phyloP scores from a whole-genome alignment of 2,329 filamentous ascomycete genomes.

The Aaosphaeria pasadenensis region DNA sequence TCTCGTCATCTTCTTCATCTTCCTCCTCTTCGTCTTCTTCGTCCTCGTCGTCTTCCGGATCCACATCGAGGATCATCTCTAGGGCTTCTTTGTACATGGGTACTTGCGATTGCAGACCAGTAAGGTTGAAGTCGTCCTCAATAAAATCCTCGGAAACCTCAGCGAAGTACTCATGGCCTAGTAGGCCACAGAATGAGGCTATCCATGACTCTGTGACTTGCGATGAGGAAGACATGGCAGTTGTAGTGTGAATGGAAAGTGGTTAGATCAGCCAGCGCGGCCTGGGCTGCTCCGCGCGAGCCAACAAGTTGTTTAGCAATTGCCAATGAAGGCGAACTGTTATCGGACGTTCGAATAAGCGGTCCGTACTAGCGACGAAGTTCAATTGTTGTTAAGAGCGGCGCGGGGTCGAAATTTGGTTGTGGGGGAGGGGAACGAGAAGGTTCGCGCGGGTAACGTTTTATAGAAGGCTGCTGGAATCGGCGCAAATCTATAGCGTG shows the following conservation, averaged over 20 bases:
- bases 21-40: conserved; percentile 72
- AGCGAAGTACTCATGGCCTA: conserved; percentile 98
- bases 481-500: neutral
- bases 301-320: neutral
- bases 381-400: neutral
- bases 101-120: conserved; percentile 89
- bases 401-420: neutral
- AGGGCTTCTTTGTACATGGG: conserved; percentile 98
- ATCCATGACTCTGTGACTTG: conserved; percentile 87
- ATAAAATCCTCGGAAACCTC: conserved; percentile 99
- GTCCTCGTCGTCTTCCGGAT: conserved; percentile 90
- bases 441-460: neutral
- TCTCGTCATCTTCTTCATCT: conserved; percentile 56
- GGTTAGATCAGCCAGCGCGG: conserved; percentile 4
- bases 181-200: conserved; percentile 89
- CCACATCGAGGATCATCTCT: conserved; percentile 98
- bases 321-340: too few species aligned
- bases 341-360: neutral
- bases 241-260: neutral
- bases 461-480: neutral
- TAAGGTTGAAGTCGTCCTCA: conserved; percentile 99
- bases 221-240: conserved; percentile 55
- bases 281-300: conserved; percentile 5
- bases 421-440: neutral
- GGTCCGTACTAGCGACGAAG: neutral